Percentiles rank a stretch among this genome's conserved stretches.
Conservation (phyloP, 2,329 filamentous ascomycete species). For the Fusarium chuoi region DNA sequence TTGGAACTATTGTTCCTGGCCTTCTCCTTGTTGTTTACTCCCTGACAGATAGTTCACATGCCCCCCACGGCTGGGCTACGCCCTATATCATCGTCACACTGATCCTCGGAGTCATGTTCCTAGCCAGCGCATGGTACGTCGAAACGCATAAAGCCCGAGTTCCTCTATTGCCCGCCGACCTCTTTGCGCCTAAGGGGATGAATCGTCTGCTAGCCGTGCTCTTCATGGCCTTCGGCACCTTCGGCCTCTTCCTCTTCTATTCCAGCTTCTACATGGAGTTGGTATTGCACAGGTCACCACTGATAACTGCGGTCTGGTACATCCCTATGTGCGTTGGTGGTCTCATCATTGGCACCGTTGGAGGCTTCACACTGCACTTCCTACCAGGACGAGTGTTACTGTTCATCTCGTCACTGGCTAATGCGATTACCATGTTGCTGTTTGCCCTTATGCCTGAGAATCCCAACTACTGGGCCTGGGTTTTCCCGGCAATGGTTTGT, state of each 20-base stretch:
- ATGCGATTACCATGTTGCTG: slow-evolving; percentile 61
- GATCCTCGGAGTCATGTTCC: slow-evolving; percentile 62
- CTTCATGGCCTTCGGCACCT: slow-evolving; percentile 62
- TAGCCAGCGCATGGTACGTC: slow-evolving; percentile 67
- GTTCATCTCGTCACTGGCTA: slow-evolving; percentile 62
- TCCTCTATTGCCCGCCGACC: slow-evolving; percentile 70
- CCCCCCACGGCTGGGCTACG: slow-evolving; percentile 69
- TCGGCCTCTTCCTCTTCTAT: slow-evolving; percentile 72
- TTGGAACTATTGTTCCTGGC: slow-evolving; percentile 63
- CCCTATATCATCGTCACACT: slow-evolving; percentile 73
- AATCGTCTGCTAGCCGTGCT: slow-evolving; percentile 64
- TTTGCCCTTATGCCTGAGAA: slow-evolving; percentile 65
- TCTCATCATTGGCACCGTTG: slow-evolving; percentile 63
- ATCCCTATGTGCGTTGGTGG: slow-evolving; percentile 69
- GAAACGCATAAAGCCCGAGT: slow-evolving; percentile 69
- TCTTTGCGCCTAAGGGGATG: slow-evolving; percentile 70
- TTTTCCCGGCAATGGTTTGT: slow-evolving; percentile 69
- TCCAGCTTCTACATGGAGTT: slow-evolving; percentile 70
- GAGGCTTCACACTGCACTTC: slow-evolving; percentile 66
- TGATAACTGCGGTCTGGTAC: slow-evolving; percentile 69
- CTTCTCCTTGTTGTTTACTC: slow-evolving; percentile 73
- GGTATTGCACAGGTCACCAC: slow-evolving; percentile 61
- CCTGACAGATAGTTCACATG: slow-evolving; percentile 73
- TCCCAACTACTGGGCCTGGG: slow-evolving; percentile 70
- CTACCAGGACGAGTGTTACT: slow-evolving; percentile 65